phyloP scores from a whole-genome alignment of 441 rosid genomes.

The Flueggea neowawraea region DNA sequence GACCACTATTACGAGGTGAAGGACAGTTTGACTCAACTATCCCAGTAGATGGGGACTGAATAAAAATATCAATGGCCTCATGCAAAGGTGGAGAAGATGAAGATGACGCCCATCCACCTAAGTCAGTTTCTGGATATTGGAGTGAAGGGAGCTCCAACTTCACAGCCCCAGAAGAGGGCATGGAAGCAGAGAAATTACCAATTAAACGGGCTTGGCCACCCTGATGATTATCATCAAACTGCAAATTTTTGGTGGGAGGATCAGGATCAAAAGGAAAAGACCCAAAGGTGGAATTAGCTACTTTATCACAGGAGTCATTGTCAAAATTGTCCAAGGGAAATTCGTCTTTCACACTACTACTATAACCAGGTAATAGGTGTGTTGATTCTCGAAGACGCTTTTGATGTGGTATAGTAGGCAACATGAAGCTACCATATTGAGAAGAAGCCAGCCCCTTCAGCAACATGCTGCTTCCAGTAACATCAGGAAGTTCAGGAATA shows the following conservation, averaged over 20 bases:
- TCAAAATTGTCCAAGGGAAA: slow-evolving; percentile 50
- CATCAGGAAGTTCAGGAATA: slow-evolving; percentile 59
- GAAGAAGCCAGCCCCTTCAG: slow-evolving; percentile 63
- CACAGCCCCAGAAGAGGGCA: slow-evolving; percentile 69
- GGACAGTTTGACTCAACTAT: slow-evolving; percentile 45
- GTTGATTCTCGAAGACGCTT: slow-evolving; percentile 69
- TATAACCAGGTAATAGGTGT: slow-evolving; percentile 37
- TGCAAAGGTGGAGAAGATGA: slow-evolving; percentile 64
- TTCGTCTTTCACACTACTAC: slow-evolving; percentile 44
- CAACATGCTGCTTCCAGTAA: slow-evolving; percentile 54
- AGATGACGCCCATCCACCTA: slow-evolving; percentile 63
- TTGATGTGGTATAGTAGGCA: slow-evolving; percentile 43
- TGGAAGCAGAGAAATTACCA: slow-evolving; percentile 91
- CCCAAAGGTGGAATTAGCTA: slow-evolving; percentile 44
- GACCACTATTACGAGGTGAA: slow-evolving; percentile 83
- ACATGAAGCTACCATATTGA: slow-evolving; percentile 50
- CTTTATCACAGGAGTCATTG: slow-evolving; percentile 35
- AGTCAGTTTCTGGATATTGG: slow-evolving; percentile 85
- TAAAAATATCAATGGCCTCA: slow-evolving; percentile 67
- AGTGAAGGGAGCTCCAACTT: slow-evolving; percentile 99
- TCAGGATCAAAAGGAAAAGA: slow-evolving; percentile 54
- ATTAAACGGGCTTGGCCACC: slow-evolving; percentile 81
- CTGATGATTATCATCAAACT: slow-evolving; percentile 52
- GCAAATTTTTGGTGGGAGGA: slow-evolving; percentile 37
- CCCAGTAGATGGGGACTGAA: slow-evolving; percentile 74